These are phyloP conservation scores for Sungouiella thailandica DNA, from an alignment of 805 yeast species.

Conservation along the genomic window DNA sequence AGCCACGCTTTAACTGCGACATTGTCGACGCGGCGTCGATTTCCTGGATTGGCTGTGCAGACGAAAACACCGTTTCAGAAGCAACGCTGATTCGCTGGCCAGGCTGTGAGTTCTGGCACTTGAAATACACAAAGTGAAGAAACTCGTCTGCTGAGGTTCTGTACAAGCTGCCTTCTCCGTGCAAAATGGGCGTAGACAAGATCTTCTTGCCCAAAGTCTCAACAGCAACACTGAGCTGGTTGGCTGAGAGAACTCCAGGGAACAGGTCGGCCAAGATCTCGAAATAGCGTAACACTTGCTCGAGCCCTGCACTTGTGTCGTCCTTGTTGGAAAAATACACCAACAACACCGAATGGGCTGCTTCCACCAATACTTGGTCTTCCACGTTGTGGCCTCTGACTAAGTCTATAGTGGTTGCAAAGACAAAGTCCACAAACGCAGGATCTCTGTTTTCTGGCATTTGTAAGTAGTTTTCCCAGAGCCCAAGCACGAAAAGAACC, in stretches of 20 bases:
- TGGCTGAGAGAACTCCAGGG: slow-evolving; percentile 48
- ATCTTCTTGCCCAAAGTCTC: slow-evolving; percentile 47
- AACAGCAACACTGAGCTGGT: slow-evolving; percentile 54
- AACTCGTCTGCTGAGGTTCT: slow-evolving; percentile 28
- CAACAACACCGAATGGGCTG: slow-evolving; percentile 56
- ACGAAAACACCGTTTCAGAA: slow-evolving; percentile 15
- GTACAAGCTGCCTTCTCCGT: slow-evolving; percentile 4
- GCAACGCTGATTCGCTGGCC: slow-evolving; percentile 20
- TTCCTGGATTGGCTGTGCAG: slow-evolving; percentile 37
- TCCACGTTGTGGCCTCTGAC: slow-evolving; percentile 18
- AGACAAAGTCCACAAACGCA: slow-evolving; percentile 20
- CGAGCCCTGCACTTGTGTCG: slow-evolving; percentile 11
- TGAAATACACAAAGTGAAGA: slow-evolving; percentile 36
- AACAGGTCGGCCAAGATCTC: slow-evolving; percentile 48
- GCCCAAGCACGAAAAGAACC: slow-evolving; percentile 41
- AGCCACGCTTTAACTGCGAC: slow-evolving; percentile 20
- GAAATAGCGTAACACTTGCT: slow-evolving; percentile 35
- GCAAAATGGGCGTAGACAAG: slow-evolving; percentile 21
- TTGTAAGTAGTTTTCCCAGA: slow-evolving; percentile 43
- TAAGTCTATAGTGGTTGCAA: slow-evolving; percentile 28
- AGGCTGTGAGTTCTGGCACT: slow-evolving; percentile 33
- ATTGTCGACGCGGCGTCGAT: slow-evolving; percentile 33
- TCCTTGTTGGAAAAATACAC: slow-evolving; percentile 29
- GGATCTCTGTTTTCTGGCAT: slow-evolving; percentile 12
- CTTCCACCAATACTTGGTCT: slow-evolving; percentile 43